A percentile compares a stretch with the other conserved stretches of the same genome.
These are phyloP conservation scores for Saururus chinensis DNA, from an alignment of 164 flowering plant species.

Conservation along the genomic window DNA sequence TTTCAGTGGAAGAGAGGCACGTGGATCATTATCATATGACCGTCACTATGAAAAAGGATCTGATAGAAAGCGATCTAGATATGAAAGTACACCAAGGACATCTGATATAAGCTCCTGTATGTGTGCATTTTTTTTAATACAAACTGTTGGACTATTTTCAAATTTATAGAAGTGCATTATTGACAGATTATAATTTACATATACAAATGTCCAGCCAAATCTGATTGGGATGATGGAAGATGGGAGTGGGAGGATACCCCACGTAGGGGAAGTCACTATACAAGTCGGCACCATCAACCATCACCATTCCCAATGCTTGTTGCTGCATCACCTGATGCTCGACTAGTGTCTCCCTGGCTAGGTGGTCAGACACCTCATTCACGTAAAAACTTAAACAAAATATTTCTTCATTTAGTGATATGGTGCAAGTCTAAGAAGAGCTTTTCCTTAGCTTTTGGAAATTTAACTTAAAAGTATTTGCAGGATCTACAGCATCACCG, in stretches of 20 bases:
- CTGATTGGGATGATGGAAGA: conserved; percentile 88
- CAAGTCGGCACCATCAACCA: conserved; percentile 41
- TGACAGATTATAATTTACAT: too few relatives aligned
- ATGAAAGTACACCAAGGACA: conserved; percentile 38
- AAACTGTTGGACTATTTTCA: too few relatives aligned
- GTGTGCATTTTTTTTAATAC: neutral
- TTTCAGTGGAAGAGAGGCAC: conserved; percentile 26
- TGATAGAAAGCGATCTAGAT: conserved; percentile 40
- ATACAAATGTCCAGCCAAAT: conserved; percentile 14
- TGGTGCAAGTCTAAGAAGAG: too few relatives aligned
- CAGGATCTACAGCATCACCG: conserved; percentile 45
- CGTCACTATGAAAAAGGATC: conserved; percentile 21
- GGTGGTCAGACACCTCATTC: conserved; percentile 59
- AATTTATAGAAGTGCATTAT: too few relatives aligned
- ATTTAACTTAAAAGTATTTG: conserved; percentile 1
- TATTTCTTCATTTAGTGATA: too few relatives aligned
- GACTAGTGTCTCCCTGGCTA: conserved; percentile 85
- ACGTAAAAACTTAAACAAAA: neutral
- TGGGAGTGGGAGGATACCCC: conserved; percentile 95
- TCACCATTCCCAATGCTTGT: conserved; percentile 79
- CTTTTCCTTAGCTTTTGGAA: neutral
- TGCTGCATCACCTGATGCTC: conserved; percentile 91
- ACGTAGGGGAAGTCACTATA: conserved; percentile 36
- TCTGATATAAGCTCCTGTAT: conserved; percentile 34
- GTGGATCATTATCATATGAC: conserved; percentile 19